These are phyloP conservation scores for Pichia occidentalis DNA, from an alignment of 805 yeast genomes.

Conservation along the genomic window DNA sequence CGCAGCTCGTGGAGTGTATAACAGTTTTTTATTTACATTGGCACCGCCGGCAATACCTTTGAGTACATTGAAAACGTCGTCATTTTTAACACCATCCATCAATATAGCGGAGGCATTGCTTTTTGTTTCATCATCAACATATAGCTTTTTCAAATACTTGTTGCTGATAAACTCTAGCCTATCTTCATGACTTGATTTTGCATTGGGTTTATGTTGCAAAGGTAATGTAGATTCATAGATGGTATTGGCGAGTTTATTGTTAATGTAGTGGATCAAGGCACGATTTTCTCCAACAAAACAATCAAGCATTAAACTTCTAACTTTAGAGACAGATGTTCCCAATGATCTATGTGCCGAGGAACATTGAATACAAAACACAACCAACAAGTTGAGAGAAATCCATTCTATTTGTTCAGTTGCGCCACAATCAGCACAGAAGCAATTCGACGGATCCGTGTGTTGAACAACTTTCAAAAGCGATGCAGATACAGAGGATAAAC, in stretches of 20 bases:
- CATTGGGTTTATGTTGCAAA: conserved; percentile 23
- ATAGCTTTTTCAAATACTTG: conserved; percentile 58
- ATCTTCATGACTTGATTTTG: conserved; percentile 36
- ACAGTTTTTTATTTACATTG: conserved; percentile 37
- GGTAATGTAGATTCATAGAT: conserved; percentile 48
- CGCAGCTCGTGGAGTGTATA: conserved; percentile 17
- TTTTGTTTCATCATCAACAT: conserved; percentile 22
- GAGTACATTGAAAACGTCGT: conserved; percentile 40
- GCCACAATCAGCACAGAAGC: conserved; percentile 75
- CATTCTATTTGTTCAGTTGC: conserved; percentile 64
- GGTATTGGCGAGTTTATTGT: conserved; percentile 50
- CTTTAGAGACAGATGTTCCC: conserved; percentile 76
- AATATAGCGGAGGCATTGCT: conserved; percentile 27
- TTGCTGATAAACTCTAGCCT: conserved; percentile 54
- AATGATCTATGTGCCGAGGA: conserved; percentile 83
- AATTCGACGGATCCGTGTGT: conserved; percentile 46
- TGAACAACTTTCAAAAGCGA: conserved; percentile 35
- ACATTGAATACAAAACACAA: conserved; percentile 75
- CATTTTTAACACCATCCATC: conserved; percentile 47
- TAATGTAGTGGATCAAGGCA: conserved; percentile 43
- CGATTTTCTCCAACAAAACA: conserved; percentile 54
- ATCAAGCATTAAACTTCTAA: conserved; percentile 74
- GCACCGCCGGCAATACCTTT: conserved; percentile 43
- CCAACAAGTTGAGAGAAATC: conserved; percentile 72
- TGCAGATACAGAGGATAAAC: conserved; percentile 31